These are phyloP conservation scores for Aspergillus taichungensis DNA, from an alignment of 495 filamentous ascomycete species.

Conservation along the genomic window DNA sequence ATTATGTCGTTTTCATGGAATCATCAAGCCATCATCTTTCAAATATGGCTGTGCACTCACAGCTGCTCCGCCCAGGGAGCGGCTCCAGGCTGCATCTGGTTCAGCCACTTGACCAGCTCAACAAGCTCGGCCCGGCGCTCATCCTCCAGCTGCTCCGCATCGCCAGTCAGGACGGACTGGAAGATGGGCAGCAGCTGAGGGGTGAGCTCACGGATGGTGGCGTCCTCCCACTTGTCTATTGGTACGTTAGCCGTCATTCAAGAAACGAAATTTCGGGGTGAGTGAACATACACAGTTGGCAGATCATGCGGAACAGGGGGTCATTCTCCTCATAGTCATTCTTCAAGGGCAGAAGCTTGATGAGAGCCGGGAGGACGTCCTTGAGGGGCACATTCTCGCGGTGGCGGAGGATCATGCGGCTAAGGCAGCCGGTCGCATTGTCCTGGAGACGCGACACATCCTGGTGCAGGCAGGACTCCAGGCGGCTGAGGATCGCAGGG, in stretches of 20 bases:
- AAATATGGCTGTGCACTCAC: constrained; percentile 9
- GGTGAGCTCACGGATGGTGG: constrained; percentile 66
- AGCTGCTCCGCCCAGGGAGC: constrained; percentile 40
- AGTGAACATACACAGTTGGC: constrained; percentile 64
- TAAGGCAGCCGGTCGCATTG: constrained; percentile 88
- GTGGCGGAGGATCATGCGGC: constrained; percentile 81
- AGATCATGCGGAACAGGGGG: constrained; percentile 79
- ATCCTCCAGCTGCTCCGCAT: constrained; percentile 74
- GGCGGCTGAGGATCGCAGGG: constrained; percentile 64
- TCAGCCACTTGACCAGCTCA: constrained; percentile 64
- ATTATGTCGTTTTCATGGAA: constrained; percentile 20
- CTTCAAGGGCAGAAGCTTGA: constrained; percentile 73
- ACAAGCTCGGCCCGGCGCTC: constrained; percentile 63
- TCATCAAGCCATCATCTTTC: constrained; percentile 16
- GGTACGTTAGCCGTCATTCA: constrained; percentile 12
- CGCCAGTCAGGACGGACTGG: constrained; percentile 66
- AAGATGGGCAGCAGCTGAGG: constrained; percentile 71
- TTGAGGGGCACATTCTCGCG: constrained; percentile 68
- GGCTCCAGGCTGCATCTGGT: constrained; percentile 41
- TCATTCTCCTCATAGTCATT: constrained; percentile 97
- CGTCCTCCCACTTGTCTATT: constrained; percentile 61
- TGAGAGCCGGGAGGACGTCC: constrained; percentile 73
- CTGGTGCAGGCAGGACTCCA: constrained; percentile 75
- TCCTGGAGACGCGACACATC: constrained; percentile 72
- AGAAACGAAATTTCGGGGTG: background rate